Conservation (phyloP, 208 protist genomes). For the Leishmania guyanensis region DNA sequence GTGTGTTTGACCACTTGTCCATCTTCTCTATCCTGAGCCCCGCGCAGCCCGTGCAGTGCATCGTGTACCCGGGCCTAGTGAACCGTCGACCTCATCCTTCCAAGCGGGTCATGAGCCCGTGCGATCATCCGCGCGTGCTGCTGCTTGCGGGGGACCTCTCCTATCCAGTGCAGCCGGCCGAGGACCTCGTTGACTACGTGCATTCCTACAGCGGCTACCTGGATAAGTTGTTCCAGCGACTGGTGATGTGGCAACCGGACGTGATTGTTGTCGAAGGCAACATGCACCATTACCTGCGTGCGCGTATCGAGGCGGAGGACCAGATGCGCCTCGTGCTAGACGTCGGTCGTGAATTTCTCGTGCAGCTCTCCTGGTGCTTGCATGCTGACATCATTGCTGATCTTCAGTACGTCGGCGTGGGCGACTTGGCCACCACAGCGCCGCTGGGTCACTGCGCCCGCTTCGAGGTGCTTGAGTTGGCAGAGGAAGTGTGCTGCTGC, state of each 20-base stretch:
- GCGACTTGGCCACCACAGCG: slow-evolving; percentile 37
- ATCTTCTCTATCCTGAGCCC: slow-evolving; percentile 14
- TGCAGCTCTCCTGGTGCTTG: slow-evolving; percentile 50
- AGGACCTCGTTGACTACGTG: slow-evolving; percentile 62
- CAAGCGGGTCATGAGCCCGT: slow-evolving; percentile 29
- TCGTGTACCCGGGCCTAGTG: slow-evolving; percentile 29
- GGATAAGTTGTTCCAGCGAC: slow-evolving; percentile 75
- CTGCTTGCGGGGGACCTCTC: slow-evolving; percentile 65
- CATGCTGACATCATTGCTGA: slow-evolving; percentile 57
- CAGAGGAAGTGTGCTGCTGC: slow-evolving; percentile 30
- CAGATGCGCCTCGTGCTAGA: slow-evolving; percentile 60
- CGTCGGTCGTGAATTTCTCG: slow-evolving; percentile 43
- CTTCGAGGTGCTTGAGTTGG: slow-evolving; percentile 49
- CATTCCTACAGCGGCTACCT: slow-evolving; percentile 61
- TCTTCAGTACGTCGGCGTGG: slow-evolving; percentile 61
- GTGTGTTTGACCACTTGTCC: slow-evolving; percentile 16
- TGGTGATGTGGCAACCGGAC: slow-evolving; percentile 55
- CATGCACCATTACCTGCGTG: slow-evolving; percentile 82
- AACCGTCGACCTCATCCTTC: slow-evolving; percentile 27
- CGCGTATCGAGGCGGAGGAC: slow-evolving; percentile 44
- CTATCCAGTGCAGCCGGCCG: slow-evolving; percentile 31
- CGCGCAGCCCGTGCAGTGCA: slow-evolving; percentile 16
- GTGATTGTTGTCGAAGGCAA: slow-evolving; percentile 75
- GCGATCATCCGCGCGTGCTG: slow-evolving; percentile 55
- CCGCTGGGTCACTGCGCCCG: slow-evolving; percentile 46